phyloP scores from a whole-genome alignment of 2,329 filamentous ascomycete species.

The Blumeria hordei region DNA sequence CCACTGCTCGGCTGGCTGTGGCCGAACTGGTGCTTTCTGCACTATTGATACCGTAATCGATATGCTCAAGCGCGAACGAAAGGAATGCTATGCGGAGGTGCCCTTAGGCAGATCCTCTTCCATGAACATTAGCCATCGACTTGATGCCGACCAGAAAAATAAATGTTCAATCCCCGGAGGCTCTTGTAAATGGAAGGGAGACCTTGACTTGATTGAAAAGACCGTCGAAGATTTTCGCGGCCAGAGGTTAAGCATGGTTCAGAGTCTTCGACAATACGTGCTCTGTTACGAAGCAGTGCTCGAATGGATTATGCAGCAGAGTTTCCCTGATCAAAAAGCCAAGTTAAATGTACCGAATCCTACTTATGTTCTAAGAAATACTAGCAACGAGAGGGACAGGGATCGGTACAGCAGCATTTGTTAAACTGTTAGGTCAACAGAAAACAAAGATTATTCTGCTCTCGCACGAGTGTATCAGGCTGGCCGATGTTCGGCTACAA shows the following conservation, averaged over 20 bases:
- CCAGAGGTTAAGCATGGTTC: slow-evolving; percentile 89
- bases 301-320: slow-evolving; percentile 45
- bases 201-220: slow-evolving; percentile 56
- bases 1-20: slow-evolving; percentile 89
- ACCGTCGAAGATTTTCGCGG: slow-evolving; percentile 78
- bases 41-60: slow-evolving; percentile 90
- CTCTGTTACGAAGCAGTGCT: slow-evolving; percentile 88
- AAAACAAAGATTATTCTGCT: not conserved
- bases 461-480: not conserved
- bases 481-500: too few species aligned
- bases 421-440: not conserved
- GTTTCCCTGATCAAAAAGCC: not conserved
- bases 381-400: not conserved
- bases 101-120: slow-evolving; percentile 19
- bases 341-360: not conserved
- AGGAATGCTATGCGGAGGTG: slow-evolving; percentile 9
- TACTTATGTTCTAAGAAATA: not conserved
- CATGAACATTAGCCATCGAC: slow-evolving; percentile 9
- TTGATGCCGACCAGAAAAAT: slow-evolving; percentile 4
- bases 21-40: slow-evolving; percentile 86
- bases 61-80: slow-evolving; percentile 73
- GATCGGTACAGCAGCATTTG: not conserved
- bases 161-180: slow-evolving; percentile 16
- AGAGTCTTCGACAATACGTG: slow-evolving; percentile 78
- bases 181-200: slow-evolving; percentile 45